These are phyloP conservation scores for Psidium friedrichsthalianum DNA, from an alignment of 345 rosid genomes.

Conservation along the genomic window DNA sequence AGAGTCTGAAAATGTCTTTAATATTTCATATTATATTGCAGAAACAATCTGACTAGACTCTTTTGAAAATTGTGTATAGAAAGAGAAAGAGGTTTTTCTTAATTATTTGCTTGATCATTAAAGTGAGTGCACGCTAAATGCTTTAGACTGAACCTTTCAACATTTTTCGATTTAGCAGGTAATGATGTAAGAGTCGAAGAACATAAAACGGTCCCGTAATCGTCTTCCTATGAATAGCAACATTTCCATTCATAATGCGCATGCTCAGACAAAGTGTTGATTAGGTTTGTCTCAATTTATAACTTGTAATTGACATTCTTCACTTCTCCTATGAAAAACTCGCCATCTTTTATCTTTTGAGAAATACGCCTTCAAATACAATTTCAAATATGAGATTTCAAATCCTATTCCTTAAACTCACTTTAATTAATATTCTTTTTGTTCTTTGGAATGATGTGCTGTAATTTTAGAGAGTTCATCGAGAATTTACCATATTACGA, in stretches of 20 bases:
- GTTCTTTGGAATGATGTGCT: background rate
- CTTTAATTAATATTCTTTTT: background rate
- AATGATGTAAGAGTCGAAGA: background rate
- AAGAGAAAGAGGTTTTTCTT: background rate
- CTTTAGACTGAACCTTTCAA: background rate
- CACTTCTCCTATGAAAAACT: background rate
- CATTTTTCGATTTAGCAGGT: background rate
- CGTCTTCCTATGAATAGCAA: background rate
- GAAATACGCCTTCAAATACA: no score
- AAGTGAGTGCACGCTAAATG: background rate
- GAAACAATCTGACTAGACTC: background rate
- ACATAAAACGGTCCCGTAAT: rapidly evolving
- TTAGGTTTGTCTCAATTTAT: background rate
- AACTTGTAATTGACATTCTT: background rate
- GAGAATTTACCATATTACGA: no score
- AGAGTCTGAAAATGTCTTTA: no score
- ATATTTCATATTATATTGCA: no score
- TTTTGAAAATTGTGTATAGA: background rate
- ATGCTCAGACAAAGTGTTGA: background rate
- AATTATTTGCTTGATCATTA: background rate
- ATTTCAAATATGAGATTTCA: no score
- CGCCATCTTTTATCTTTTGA: background rate
- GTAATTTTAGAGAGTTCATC: background rate
- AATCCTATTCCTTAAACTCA: background rate
- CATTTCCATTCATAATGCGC: background rate